Base-by-base conservation (phyloP, 108 stramenopile species). In the Aurantiochytrium sp. region DNA sequence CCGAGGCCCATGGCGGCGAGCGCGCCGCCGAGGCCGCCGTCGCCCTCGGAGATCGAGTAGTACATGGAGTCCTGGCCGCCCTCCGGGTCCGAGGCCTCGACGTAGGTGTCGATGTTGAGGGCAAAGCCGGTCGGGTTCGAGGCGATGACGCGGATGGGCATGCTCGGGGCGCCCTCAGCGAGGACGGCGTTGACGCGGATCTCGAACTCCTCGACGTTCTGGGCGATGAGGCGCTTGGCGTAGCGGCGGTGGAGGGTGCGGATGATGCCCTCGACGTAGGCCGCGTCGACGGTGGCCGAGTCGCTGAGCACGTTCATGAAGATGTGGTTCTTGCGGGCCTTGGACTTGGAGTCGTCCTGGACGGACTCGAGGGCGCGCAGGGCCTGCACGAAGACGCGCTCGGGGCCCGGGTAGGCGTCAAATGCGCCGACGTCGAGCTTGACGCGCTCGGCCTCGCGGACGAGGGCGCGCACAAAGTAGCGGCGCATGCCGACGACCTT, bases 101-200 rank as follows among this genome's bases (percentile, higher is more conserved):
- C 96, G 89, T 99, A 99, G 4, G 97, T 96, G 68, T 95, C 97
- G 89, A 98, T 93, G 21, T 96, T 94, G 31, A 96, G 96, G 37
- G 98, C 98, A 91, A 93, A 98, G 5, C 98, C 98, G 6, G 99
- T 98, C 8, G 98, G 98, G 90, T 98, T 99, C 68, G 96, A 96
- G 27, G 96, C 96, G 55, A 98, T 95, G 69, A 99, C 85, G 8
- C 98, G 96, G 5, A 99, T 88, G 34, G 97, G 94, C 69, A 97
- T 94, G 2, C 96, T 96, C 22, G 93, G 94, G 41, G 95, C 95
- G 59, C 93, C 96, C 45, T 86, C 86, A 6, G 91, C 91, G 45
- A 97, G 73, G 10, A 93, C 90, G 87, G 96, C 96, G n/a, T 96
- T 94, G 85, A 98, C 92, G 87, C 95, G 95, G 8, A 96, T 94